These are phyloP conservation scores for Aureobasidium sp. DNA, from an alignment of 2,329 filamentous ascomycete species.

Conservation along the genomic window DNA sequence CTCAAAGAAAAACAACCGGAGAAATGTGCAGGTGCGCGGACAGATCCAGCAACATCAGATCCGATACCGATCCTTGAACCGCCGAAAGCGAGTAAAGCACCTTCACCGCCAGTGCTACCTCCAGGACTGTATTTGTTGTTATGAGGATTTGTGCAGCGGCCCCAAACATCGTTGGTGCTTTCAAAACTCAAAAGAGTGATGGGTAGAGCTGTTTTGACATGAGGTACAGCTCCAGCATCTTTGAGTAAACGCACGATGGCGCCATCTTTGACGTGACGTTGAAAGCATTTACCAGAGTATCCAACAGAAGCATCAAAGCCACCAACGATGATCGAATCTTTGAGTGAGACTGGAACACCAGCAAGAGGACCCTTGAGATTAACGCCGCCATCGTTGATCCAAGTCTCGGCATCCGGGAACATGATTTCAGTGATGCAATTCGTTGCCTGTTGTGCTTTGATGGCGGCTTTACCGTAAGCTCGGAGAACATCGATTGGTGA, in stretches of 20 bases:
- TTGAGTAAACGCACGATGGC: constrained; percentile 80
- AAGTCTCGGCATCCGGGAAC: constrained; percentile 79
- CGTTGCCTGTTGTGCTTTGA: constrained; percentile 86
- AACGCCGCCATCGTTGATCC: constrained; percentile 63
- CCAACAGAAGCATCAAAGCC: constrained; percentile 88
- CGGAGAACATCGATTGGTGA: constrained; percentile 79
- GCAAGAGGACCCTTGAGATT: constrained; percentile 87
- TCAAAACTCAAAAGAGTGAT: constrained; percentile 91
- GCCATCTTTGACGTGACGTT: constrained; percentile 74
- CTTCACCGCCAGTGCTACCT: constrained; percentile 88
- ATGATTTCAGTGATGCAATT: constrained; percentile 93
- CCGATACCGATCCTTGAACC: constrained; percentile 90
- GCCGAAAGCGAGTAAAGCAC: constrained; percentile 82
- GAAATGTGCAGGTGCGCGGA: constrained; percentile 89
- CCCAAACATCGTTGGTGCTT: constrained; percentile 84
- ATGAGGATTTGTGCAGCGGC: constrained; percentile 83
- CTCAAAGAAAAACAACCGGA: constrained; percentile 88
- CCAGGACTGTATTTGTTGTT: constrained; percentile 87
- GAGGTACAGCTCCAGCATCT: constrained; percentile 87
- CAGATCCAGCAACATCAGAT: constrained; percentile 91
- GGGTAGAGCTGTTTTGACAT: constrained; percentile 93
- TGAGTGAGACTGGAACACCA: constrained; percentile 87
- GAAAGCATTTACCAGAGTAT: constrained; percentile 77
- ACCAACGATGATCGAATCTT: constrained; percentile 78
- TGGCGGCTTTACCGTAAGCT: constrained; percentile 87